phyloP scores from a whole-genome alignment of 352 stramenopile species.

The Globisporangium recalcitrans region DNA sequence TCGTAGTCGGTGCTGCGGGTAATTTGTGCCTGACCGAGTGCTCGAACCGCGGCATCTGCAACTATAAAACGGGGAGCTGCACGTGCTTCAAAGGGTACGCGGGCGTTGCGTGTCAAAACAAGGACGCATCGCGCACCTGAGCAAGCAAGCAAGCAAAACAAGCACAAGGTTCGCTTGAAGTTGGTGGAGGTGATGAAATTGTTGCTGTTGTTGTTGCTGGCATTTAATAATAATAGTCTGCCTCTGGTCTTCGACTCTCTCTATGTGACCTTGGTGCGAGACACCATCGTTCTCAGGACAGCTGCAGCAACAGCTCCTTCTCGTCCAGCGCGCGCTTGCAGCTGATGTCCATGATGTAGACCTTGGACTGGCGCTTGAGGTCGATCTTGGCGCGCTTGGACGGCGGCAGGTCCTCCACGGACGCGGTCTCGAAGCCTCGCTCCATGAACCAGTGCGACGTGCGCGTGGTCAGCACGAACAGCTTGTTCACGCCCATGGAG shows the following conservation, averaged over 20 bases:
- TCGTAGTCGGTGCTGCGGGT: slow-evolving; percentile 34
- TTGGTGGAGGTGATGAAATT: background rate
- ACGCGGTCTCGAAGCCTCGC: slow-evolving; percentile 90
- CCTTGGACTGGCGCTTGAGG: slow-evolving; percentile 80
- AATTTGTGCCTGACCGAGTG: slow-evolving; percentile 92
- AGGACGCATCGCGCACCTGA: slow-evolving; percentile 24
- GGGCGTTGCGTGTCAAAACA: slow-evolving; percentile 50
- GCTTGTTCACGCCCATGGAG: slow-evolving; percentile 80
- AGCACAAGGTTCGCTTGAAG: background rate
- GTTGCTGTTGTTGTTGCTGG: background rate
- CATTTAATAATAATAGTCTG: slow-evolving; percentile 9
- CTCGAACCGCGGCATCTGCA: slow-evolving; percentile 88
- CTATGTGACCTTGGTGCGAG: too few species aligned
- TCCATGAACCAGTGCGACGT: slow-evolving; percentile 99
- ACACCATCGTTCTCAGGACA: slow-evolving; percentile 19
- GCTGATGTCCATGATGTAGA: slow-evolving; percentile 89
- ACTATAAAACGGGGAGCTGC: slow-evolving; percentile 83
- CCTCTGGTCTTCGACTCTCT: slow-evolving; percentile 6
- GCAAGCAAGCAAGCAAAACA: background rate
- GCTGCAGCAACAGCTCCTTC: slow-evolving; percentile 76
- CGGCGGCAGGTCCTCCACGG: slow-evolving; percentile 81
- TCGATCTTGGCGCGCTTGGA: slow-evolving; percentile 79
- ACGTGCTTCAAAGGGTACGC: slow-evolving; percentile 83
- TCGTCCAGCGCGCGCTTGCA: slow-evolving; percentile 76
- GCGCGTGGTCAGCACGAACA: slow-evolving; percentile 97